phyloP scores from a whole-genome alignment of 495 filamentous ascomycete genomes.

The Talaromyces proteolyticus region DNA sequence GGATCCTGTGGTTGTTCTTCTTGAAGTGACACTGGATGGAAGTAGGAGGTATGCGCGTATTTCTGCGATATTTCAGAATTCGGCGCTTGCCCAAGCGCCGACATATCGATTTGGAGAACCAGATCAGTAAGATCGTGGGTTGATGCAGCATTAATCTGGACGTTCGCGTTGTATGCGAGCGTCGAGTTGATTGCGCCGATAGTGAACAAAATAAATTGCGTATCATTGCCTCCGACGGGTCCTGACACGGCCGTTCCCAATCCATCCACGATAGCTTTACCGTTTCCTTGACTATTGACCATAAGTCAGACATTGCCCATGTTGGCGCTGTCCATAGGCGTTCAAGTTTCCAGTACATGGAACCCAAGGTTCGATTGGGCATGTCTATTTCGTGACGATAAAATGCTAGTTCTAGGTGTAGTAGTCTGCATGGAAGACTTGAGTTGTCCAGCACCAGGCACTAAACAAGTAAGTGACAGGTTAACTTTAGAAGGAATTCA shows the following conservation, averaged over 20 bases:
- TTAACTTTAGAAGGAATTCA: no score
- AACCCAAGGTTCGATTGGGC: constrained; percentile 40
- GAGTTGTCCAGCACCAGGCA: constrained; percentile 48
- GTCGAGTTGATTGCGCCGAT: not conserved
- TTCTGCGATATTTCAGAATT: not conserved
- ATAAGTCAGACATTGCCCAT: constrained; percentile 27
- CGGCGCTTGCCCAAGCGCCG: not conserved
- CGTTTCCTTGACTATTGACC: not conserved
- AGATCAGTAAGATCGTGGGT: not conserved
- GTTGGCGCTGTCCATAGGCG: constrained; percentile 51
- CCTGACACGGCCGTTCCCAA: not conserved
- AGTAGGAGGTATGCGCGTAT: not conserved
- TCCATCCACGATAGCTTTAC: constrained; percentile 1
- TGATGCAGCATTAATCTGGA: not conserved
- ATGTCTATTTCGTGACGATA: constrained; percentile 43
- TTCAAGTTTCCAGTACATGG: constrained; percentile 52
- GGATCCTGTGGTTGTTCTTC: not conserved
- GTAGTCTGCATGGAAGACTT: constrained; percentile 51
- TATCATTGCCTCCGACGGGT: not conserved
- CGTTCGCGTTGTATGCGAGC: not conserved
- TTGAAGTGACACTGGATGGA: not conserved
- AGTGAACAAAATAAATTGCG: not conserved
- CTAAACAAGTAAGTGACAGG: constrained; percentile 8
- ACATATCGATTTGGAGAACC: not conserved
- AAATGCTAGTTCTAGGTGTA: constrained; percentile 47